Evolutionary conservation across 2,329 filamentous ascomycete genomes (phyloP), one percentile per base, ranked within the genome.

Genomic region (Niveomyces coronatus): DNA sequence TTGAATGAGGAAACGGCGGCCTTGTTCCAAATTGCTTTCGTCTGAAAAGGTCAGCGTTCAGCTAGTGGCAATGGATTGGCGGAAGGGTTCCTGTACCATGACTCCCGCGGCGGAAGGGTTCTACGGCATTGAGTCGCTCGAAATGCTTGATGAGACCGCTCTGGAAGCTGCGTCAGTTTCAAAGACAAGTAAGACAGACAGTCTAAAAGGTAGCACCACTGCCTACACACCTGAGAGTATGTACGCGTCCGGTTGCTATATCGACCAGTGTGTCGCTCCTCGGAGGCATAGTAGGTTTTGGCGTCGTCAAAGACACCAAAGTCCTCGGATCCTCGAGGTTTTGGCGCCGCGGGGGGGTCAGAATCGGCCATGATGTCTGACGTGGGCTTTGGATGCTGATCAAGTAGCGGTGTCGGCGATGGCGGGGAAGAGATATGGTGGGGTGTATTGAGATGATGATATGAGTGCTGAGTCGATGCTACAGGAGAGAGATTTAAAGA

Each of bases 1-100:
- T 50, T 91, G 76, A 56, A 96, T 79, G 26, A 94, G 71, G 60
- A 94, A 94, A 49, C 81, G 82, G 44, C 85, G 83, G 42, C 62
- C 58, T 40, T 82, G 76, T 34, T 76, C 68, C 35, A 75, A 65
- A 23, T 77, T 74, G 33, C 69, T 67, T 58, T 88, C 86, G 65
- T 94, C 88, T 91, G 53, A 19, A 11, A 5, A 1, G 3, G 28
- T 37, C 14, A 20, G 17, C 13, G 35, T 18, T 41, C n/a, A 15
- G 4, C 7, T 5, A 11, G n/a, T 10, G 9, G 24, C 8, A 9
- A 2, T 22, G 33, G 13, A 13, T 18, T 11, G 6, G 13, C 9
- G 11, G 5, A 4, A 23, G 4, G 36, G 17, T 35, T 31, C 23
- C 45, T 63, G 47, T 63, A 74, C 71, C 71, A 49, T 77, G 74